phyloP scores from a whole-genome alignment of 371 early-diverging fungal species.

The Lichtheimia hyalospora region DNA sequence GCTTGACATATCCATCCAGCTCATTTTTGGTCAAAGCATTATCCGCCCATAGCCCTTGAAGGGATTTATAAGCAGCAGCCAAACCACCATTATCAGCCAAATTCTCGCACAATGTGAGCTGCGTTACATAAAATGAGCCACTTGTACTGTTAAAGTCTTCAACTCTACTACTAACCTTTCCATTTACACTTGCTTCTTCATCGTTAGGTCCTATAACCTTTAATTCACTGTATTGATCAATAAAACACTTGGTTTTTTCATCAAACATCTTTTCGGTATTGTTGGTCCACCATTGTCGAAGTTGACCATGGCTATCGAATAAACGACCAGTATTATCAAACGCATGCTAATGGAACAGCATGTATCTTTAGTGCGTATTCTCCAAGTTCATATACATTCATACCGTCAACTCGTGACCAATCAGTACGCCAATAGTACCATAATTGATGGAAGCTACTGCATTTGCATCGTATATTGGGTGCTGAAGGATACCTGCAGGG shows the following conservation, averaged over 20 bases:
- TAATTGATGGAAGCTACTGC: constrained; percentile 59
- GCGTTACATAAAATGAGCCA: too few relatives aligned
- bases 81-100: constrained; percentile 80
- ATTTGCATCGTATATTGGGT: constrained; percentile 42
- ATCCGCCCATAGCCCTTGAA: constrained; percentile 14
- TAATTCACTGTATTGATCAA: constrained; percentile 60
- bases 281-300: constrained; percentile 69
- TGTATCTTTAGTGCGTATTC: constrained; percentile 52
- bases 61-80: constrained; percentile 31
- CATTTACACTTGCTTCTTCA: constrained; percentile 42
- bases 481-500: constrained; percentile 61
- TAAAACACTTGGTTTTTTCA: constrained; percentile 58
- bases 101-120: constrained; percentile 68
- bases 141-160: too few relatives aligned
- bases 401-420: constrained; percentile 67
- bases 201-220: constrained; percentile 26
- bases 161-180: constrained; percentile 53
- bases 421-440: constrained; percentile 60
- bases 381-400: constrained; percentile 42
- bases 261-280: constrained; percentile 49
- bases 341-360: constrained; percentile 42
- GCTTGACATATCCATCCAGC: constrained; percentile 31
- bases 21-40: constrained; percentile 1
- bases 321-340: constrained; percentile 56
- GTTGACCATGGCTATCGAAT: constrained; percentile 45